Evolutionary conservation across 495 filamentous ascomycete species (phyloP).

Genomic region (Lophium mytilinum): DNA sequence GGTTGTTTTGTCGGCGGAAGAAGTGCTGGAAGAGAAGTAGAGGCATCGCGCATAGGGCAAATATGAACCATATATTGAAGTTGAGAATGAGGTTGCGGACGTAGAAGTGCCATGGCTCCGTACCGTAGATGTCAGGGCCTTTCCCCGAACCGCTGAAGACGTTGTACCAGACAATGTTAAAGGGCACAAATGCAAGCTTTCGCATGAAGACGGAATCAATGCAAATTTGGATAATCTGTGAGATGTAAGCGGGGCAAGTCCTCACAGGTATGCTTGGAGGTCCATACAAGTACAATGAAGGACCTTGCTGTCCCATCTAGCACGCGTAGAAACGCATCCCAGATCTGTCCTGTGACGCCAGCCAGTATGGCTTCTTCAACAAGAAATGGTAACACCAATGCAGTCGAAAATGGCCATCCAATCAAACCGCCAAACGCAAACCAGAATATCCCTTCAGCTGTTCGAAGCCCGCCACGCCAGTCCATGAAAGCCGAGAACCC

Average conservation of each 20-base stretch:
- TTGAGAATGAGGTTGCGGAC: conserved; percentile 85
- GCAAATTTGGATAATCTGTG: conserved; percentile 48
- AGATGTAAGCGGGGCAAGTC: conserved; percentile 22
- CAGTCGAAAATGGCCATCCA: conserved; percentile 92
- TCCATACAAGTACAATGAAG: conserved; percentile 61
- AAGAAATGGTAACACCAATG: conserved; percentile 73
- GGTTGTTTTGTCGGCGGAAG: conserved; percentile 32
- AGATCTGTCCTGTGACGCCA: conserved; percentile 47
- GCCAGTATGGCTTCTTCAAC: conserved; percentile 65
- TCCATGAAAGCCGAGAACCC: conserved; percentile 85
- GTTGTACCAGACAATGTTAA: conserved; percentile 95
- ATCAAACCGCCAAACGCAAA: conserved; percentile 83
- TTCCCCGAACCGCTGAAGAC: conserved; percentile 67
- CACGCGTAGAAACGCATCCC: conserved; percentile 48
- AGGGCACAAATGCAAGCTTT: conserved; percentile 66
- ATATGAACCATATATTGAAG: conserved; percentile 87
- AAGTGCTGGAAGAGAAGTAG: conserved; percentile 44
- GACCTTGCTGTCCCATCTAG: conserved; percentile 59
- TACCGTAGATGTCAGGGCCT: conserved; percentile 91
- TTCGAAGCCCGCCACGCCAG: conserved; percentile 65
- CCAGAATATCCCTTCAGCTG: conserved; percentile 78
- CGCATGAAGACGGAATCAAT: conserved; percentile 79
- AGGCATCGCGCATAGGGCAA: conserved; percentile 69
- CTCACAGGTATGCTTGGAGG: background rate
- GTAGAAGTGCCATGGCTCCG: conserved; percentile 96